phyloP scores from a whole-genome alignment of 768 basidiomycete species.

The Agaricus subrufescens region DNA sequence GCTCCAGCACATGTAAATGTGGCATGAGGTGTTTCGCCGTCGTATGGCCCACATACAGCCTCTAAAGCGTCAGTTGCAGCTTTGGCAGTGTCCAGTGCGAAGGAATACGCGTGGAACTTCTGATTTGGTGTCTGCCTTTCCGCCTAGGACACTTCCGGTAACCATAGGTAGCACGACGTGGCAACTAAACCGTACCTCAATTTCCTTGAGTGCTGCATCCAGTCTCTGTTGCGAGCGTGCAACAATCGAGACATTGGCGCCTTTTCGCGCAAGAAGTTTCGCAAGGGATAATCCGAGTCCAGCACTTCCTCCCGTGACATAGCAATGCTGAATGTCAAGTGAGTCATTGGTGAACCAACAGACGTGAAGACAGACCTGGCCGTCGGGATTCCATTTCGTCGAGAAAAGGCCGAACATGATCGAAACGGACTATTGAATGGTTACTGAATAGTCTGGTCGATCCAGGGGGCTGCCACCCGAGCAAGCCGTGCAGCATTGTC shows the following conservation, averaged over 20 bases:
- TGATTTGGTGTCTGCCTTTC: constrained; percentile 53
- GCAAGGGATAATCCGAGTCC: constrained; percentile 80
- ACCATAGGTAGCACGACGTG: neutral
- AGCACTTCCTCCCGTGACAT: constrained; percentile 79
- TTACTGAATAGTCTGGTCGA: neutral
- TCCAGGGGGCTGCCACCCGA: neutral
- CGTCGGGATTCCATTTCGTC: constrained; percentile 45
- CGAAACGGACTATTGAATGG: neutral
- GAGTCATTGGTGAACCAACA: neutral
- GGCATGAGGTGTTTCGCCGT: constrained; percentile 64
- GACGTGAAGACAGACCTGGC: constrained; percentile 28
- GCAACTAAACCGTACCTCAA: constrained; percentile 50
- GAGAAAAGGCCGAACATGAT: constrained; percentile 26
- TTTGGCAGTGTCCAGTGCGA: constrained; percentile 48
- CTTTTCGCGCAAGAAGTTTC: constrained; percentile 54
- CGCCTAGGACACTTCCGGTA: constrained; percentile 29
- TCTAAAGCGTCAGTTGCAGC: constrained; percentile 59
- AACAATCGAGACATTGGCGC: constrained; percentile 84
- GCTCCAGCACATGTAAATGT: constrained; percentile 79
- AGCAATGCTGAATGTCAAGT: constrained; percentile 57
- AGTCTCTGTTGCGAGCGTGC: constrained; percentile 68
- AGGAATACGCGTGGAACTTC: constrained; percentile 61
- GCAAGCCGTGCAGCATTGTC: too few relatives aligned
- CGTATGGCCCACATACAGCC: constrained; percentile 49
- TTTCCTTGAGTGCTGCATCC: constrained; percentile 47